Evolutionary conservation across 1,284 basidiomycete genomes (phyloP), one percentile per base, ranked within the genome.

Genomic region (Porodaedalea pini): DNA sequence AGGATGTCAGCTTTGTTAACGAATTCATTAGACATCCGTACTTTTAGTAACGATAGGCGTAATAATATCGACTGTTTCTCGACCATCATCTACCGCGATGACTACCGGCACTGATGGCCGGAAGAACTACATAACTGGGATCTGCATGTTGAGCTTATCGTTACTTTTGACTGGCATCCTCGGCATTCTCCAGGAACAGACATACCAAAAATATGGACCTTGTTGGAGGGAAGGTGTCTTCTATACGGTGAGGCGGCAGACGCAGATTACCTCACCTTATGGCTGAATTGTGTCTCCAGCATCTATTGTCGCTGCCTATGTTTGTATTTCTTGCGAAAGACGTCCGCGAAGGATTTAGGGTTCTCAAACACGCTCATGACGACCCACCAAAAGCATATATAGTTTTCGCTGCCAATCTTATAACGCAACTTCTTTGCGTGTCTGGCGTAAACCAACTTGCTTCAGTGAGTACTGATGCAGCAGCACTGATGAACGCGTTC

Each of bases 211-310:
- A 53, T 86, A 87, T 63, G 86, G 86, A 2, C 84, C 85, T 0
- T 85, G 83, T 65, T 96, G 93, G 93, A 82, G 82, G 64, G 93
- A 95, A 71, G 86, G 85, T 4, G 78, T 95, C 1, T 95, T 96
- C 70, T 96, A 94, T 65, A 88, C 84, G 36, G 86, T 88, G 37
- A 17, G 45, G 17, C 29, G 10, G 8, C 32, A 25, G 45, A 36
- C 25, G 36, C 27, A 17, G 4, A 2, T 23, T 15, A 4, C n/a
- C n/a, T 41, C 23, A 19, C 21, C 31, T 49, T 43, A 51, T 13
- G 5, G 45, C 40, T 19, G 39, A n/a, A 57, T 50, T 5, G 27
- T 8, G n/a, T 45, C 25, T 17, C 45, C 41, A 88, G 85, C 85
- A 86, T 65, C 74, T 76, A 54, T 78, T 94, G 17, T 88, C 88